phyloP scores from a whole-genome alignment of 2,329 filamentous ascomycete species.

The Pseudogymnoascus sp. region DNA sequence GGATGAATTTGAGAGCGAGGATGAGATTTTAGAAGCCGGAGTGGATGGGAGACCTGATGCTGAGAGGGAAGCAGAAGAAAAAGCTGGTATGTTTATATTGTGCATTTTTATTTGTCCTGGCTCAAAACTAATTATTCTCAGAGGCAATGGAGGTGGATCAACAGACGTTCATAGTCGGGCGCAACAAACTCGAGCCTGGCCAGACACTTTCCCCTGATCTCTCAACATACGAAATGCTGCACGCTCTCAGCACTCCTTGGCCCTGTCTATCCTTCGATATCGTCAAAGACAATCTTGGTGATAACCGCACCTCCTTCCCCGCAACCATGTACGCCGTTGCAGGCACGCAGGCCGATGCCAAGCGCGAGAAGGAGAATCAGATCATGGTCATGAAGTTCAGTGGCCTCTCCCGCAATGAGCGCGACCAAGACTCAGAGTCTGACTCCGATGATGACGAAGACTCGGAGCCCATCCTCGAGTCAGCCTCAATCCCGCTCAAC shows the following conservation, averaged over 20 bases:
- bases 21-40: slow-evolving; percentile 89
- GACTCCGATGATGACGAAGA: slow-evolving; percentile 60
- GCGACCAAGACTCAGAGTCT: slow-evolving; percentile 56
- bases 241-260: slow-evolving; percentile 90
- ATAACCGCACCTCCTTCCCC: slow-evolving; percentile 86
- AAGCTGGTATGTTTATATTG: slow-evolving; percentile 46
- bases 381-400: slow-evolving; percentile 96
- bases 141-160: slow-evolving; percentile 90
- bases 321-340: slow-evolving; percentile 92
- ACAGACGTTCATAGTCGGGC: slow-evolving; percentile 89
- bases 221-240: slow-evolving; percentile 96
- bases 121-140: slow-evolving; percentile 26
- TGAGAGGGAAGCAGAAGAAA: slow-evolving; percentile 85
- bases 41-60: slow-evolving; percentile 89
- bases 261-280: slow-evolving; percentile 96
- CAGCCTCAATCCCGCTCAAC: slow-evolving; percentile 74
- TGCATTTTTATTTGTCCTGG: not conserved
- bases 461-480: slow-evolving; percentile 87
- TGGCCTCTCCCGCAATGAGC: slow-evolving; percentile 80
- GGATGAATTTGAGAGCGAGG: slow-evolving; percentile 82
- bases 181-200: slow-evolving; percentile 82
- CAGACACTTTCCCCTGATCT: slow-evolving; percentile 87
- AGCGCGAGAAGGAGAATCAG: slow-evolving; percentile 75
- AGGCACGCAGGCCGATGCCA: slow-evolving; percentile 81
- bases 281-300: slow-evolving; percentile 74